phyloP scores from a whole-genome alignment of 108 stramenopile genomes.

The Schizochytrium sp. region DNA sequence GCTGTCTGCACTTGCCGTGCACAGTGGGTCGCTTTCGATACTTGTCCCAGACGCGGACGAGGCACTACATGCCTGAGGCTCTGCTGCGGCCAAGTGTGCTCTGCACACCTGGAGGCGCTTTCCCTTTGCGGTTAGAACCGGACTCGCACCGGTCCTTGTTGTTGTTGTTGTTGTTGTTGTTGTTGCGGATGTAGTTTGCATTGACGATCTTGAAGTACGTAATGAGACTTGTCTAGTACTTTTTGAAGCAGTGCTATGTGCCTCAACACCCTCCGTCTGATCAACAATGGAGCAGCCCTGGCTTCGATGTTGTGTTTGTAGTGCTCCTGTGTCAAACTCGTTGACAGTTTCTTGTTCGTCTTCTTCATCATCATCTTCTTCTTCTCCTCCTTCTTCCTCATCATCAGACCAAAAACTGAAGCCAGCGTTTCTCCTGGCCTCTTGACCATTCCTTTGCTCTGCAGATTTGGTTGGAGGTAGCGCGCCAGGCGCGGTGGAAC shows the following conservation, averaged over 20 bases:
- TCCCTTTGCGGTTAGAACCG: not conserved
- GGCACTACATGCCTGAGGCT: not conserved
- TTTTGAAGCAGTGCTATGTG: not conserved
- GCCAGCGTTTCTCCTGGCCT: no score
- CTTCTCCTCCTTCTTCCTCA: no score
- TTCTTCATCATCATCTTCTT: no score
- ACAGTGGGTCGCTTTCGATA: not conserved
- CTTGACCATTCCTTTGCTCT: not conserved
- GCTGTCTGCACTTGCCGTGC: not conserved
- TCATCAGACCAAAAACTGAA: no score
- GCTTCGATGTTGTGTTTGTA: no score
- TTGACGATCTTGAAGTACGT: not conserved
- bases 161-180: not conserved
- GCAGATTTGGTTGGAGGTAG: not conserved
- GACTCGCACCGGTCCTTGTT: not conserved
- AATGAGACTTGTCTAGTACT: not conserved
- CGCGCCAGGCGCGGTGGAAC: not conserved
- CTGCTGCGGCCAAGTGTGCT: not conserved
- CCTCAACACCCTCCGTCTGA: no score
- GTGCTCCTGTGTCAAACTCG: no score
- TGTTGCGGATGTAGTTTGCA: not conserved
- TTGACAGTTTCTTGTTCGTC: no score
- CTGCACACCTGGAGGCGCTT: not conserved
- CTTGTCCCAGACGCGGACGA: not conserved
- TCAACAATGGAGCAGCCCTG: no score